These are phyloP conservation scores for Pistacia vera DNA, from an alignment of 345 rosid species.

Conservation along the genomic window DNA sequence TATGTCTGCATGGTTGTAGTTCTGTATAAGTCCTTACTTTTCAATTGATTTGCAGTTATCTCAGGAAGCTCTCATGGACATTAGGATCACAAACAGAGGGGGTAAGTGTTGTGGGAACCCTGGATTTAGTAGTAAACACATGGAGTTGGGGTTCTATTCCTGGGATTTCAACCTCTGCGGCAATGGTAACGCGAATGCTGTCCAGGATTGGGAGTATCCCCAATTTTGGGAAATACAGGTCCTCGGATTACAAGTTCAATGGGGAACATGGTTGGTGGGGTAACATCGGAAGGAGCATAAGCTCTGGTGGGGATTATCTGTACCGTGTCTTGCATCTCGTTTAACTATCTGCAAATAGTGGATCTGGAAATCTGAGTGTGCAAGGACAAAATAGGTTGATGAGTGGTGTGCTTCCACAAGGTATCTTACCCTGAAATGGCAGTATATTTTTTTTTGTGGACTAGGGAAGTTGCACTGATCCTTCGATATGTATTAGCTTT, in stretches of 20 bases:
- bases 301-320: conserved; percentile 89
- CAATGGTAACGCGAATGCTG: conserved; percentile 76
- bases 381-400: conserved; percentile 92
- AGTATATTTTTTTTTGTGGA: conserved; percentile 1
- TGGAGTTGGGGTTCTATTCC: conserved; percentile 95
- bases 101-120: conserved; percentile 91
- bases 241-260: conserved; percentile 83
- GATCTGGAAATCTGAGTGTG: conserved; percentile 78
- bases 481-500: no score
- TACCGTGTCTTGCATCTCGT: conserved; percentile 87
- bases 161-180: conserved; percentile 88
- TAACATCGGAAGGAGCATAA: conserved; percentile 80
- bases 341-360: conserved; percentile 69
- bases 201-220: conserved; percentile 91
- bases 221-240: conserved; percentile 84
- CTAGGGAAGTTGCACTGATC: neutral
- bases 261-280: conserved; percentile 95
- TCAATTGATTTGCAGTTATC: conserved; percentile 64
- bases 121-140: conserved; percentile 80
- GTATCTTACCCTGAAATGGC: conserved; percentile 35
- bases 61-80: conserved; percentile 90
- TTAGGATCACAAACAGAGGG: conserved; percentile 86
- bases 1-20: neutral
- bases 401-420: conserved; percentile 91
- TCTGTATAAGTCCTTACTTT: conserved; percentile 10